Base-by-base conservation (phyloP, 176 grass and related monocot genomes). In the Juncus effusus region DNA sequence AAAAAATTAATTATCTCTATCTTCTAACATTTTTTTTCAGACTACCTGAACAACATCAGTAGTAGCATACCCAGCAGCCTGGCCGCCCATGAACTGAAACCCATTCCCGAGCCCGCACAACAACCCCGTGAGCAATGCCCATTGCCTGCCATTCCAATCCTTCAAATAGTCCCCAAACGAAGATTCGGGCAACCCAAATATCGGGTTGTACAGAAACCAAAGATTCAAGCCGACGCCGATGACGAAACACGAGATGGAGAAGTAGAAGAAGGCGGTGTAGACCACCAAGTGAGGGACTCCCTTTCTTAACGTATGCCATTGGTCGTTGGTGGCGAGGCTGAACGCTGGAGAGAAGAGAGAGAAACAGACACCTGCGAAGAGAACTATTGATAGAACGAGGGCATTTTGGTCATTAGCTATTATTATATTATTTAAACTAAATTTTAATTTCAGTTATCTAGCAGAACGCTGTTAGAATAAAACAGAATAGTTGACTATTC, bases 251-350 rank as follows among this genome's bases (percentile, higher is more conserved):
- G 94, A 89, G 7, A 93, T 71, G 51, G 94, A 99, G 88, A 99
- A 99, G 76, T 99, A 99, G 80, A 99, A 93, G 83, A 99, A 99
- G 53, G 88, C 88, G 1, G 94, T 99, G 80, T 99, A 99, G 41
- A 99, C 83, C 72, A 93, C 88, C 55, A 99, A 61, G 67, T 99
- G 88, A 0, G 85, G 85, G 13, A 93, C 88, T 7, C 94, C 78
- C 1, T 86, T 59, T 61, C 84, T 84, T 55, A 99, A 59, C 19
- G 79, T 78, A 75, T 90, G 85, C 94, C 94, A 93, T 15, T 99
- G 94, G 37, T 99, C 94, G 3, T 99, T 99, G 36, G 89, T 99
- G 0, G 94, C 89, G 3, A 99, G 75, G 78, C 93, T 99, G 77
- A 99, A 83, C 1, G 94, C 88, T 1, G 94, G 94, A 38, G 94